These are phyloP conservation scores for Penicillium concentricum DNA, from an alignment of 2,329 filamentous ascomycete genomes.

Conservation along the genomic window DNA sequence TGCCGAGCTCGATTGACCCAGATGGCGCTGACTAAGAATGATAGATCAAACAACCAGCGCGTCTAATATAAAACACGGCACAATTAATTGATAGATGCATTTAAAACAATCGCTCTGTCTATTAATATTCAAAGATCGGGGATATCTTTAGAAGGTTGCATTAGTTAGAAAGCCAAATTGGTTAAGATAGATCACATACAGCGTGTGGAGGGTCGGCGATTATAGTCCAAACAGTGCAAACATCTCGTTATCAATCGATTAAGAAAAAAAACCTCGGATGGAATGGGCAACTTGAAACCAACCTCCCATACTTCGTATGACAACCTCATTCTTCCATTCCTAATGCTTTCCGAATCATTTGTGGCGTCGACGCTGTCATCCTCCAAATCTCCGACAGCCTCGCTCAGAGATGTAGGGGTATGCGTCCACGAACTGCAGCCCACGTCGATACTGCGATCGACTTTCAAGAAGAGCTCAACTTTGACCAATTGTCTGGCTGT, in stretches of 20 bases:
- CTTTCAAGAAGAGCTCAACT: conserved; percentile 92
- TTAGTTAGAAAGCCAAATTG: conserved; percentile 5
- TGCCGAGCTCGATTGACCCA: neutral
- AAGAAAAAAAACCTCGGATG: conserved; percentile 19
- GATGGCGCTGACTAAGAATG: conserved; percentile 5
- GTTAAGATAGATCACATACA: conserved; percentile 12
- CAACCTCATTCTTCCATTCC: conserved; percentile 20
- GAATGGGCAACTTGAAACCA: conserved; percentile 15
- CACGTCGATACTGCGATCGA: conserved; percentile 67
- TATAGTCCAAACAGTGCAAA: conserved; percentile 37
- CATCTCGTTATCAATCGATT: conserved; percentile 27
- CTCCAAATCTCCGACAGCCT: conserved; percentile 44
- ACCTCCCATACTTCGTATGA: conserved; percentile 19
- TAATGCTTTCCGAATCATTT: conserved; percentile 52
- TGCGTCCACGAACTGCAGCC: conserved; percentile 82
- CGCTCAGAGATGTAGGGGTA: conserved; percentile 77
- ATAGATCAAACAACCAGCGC: conserved; percentile 10
- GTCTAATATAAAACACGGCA: conserved; percentile 5
- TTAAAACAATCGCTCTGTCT: neutral
- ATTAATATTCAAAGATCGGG: neutral
- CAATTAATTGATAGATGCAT: conserved; percentile 13
- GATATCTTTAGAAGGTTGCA: conserved; percentile 10
- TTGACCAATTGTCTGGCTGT: conserved; percentile 75
- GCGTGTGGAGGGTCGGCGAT: neutral
- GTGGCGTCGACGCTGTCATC: conserved; percentile 46